Evolutionary conservation across 2,329 filamentous ascomycete genomes (phyloP), one percentile per base, ranked within the genome.

Genomic region (Sarocladiaceae sp.): DNA sequence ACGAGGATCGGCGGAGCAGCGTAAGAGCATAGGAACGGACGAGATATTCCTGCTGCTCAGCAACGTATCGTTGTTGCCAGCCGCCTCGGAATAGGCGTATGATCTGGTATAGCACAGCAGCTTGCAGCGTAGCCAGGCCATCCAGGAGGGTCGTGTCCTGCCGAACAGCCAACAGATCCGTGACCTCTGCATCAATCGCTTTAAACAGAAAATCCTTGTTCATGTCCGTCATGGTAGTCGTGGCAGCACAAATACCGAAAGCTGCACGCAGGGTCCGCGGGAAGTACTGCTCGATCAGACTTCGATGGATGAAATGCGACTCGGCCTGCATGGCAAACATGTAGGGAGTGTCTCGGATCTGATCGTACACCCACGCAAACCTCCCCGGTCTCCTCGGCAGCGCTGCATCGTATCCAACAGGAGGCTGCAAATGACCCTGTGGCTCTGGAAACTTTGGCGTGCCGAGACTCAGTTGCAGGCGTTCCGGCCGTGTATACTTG

Each of bases 31-130:
- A 44, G 6, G 45, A 35, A n/a, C 43, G 43, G 7, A 49, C 31
- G 3, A 45, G 4, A 33, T 39, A 45, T 26, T 49, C 47, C 24
- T 49, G 47, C 12, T 44, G 47, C 26, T 55, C 52, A 3, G 53
- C 53, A 12, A 50, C 44, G 4, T 50, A 47, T 15, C 52, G 52
- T 43, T 55, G 50, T 15, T 49, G 47, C 15, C 54, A 48, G 20
- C 47, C 47, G 42, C 53, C 53, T 34, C 51, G 51, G 48, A 53
- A 55, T 44, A 53, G 51, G 2, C 52, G 50, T 33, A 55, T 51
- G 27, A 53, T 50, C 42, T 55, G 53, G 35, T 55, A 55, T 34
- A 55, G 45, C 34, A 55, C 48, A 13, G 53, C 35, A 6, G 52
- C 51, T 34, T 55, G 53, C 3, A 55, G 47, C 15, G 46, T 47